These are phyloP conservation scores for Scleroderma bovista DNA, from an alignment of 768 basidiomycete species.

Conservation along the genomic window DNA sequence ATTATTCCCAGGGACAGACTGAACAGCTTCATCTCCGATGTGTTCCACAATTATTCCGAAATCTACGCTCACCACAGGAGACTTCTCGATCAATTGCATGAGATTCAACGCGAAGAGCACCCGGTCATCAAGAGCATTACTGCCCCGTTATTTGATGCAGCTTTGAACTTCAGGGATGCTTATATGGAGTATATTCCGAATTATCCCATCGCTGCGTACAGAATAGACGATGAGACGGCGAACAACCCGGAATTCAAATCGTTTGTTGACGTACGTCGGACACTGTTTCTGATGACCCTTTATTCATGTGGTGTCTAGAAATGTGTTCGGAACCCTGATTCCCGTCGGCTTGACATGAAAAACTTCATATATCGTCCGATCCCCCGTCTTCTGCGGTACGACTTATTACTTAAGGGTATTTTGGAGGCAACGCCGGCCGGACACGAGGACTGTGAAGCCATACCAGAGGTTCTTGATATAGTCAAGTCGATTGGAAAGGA, in stretches of 20 bases:
- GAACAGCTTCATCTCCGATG: slow-evolving; percentile 74
- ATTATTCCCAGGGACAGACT: slow-evolving; percentile 70
- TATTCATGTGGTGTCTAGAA: slow-evolving; percentile 24
- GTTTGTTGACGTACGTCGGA: slow-evolving; percentile 66
- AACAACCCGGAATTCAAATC: slow-evolving; percentile 74
- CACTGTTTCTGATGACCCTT: background rate
- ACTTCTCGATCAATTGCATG: slow-evolving; percentile 75
- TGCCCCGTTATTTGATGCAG: slow-evolving; percentile 81
- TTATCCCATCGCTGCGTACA: slow-evolving; percentile 85
- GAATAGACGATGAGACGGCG: slow-evolving; percentile 83
- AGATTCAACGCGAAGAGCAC: slow-evolving; percentile 85
- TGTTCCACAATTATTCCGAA: slow-evolving; percentile 84
- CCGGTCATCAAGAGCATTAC: slow-evolving; percentile 76
- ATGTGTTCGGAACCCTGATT: slow-evolving; percentile 61
- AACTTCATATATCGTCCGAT: slow-evolving; percentile 91
- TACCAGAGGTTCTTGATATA: slow-evolving; percentile 82
- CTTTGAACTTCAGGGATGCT: slow-evolving; percentile 85
- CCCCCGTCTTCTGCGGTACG: slow-evolving; percentile 83
- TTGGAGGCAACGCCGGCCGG: slow-evolving; percentile 65
- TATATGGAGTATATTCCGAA: slow-evolving; percentile 94
- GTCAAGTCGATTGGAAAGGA: slow-evolving; percentile 85
- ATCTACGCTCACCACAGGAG: slow-evolving; percentile 69
- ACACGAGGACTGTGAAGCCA: slow-evolving; percentile 77
- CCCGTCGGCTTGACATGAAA: slow-evolving; percentile 86
- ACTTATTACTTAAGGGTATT: slow-evolving; percentile 76